Conservation (phyloP, 805 yeast genomes). For the Metschnikowia vanudenii region DNA sequence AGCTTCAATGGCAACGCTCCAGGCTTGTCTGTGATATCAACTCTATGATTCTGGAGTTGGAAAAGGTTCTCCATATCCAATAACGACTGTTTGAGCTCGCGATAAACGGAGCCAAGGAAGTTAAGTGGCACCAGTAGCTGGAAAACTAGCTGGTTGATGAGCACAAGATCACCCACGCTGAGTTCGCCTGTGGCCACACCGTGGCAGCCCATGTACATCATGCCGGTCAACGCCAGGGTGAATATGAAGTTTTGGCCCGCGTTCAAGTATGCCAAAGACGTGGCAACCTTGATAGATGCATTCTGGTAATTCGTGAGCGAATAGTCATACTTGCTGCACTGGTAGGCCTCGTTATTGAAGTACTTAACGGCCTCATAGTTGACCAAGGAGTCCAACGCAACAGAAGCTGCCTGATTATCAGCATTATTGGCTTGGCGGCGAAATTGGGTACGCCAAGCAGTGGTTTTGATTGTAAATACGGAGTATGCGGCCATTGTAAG, state of each 20-base stretch:
- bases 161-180: conserved; percentile 91
- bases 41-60: conserved; percentile 72
- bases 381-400: conserved; percentile 89
- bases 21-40: conserved; percentile 61
- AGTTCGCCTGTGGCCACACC: conserved; percentile 83
- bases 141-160: conserved; percentile 93
- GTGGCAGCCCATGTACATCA: conserved; percentile 97
- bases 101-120: conserved; percentile 90
- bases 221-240: conserved; percentile 86
- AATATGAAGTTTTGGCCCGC: conserved; percentile 79
- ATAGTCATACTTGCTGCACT: conserved; percentile 73
- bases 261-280: conserved; percentile 74
- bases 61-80: conserved; percentile 95
- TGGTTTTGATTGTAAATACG: conserved; percentile 82
- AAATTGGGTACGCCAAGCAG: conserved; percentile 94
- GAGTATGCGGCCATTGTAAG: conserved; percentile 88
- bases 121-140: conserved; percentile 93
- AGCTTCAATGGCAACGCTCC: conserved; percentile 62
- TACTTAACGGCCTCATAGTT: conserved; percentile 94
- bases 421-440: conserved; percentile 86
- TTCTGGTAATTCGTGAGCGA: conserved; percentile 73
- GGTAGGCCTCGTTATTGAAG: conserved; percentile 85
- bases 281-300: conserved; percentile 77
- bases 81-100: conserved; percentile 90
- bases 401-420: conserved; percentile 92